phyloP scores from a whole-genome alignment of 1,139 yeast species.

The Saccharomycopsis hybrid region DNA sequence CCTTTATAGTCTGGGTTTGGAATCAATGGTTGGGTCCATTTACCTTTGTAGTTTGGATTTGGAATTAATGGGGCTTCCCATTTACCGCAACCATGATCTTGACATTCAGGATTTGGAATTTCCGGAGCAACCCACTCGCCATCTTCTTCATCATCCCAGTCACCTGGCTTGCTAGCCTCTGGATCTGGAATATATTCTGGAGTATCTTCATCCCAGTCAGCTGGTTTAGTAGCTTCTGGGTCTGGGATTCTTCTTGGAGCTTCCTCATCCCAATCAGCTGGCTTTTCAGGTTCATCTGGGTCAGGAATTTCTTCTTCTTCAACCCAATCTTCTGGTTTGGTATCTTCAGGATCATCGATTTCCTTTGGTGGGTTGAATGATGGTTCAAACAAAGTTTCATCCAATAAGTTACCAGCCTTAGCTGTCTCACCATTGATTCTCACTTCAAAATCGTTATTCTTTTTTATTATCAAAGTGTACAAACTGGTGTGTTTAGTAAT shows the following conservation, averaged over 20 bases:
- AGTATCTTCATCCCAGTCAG: slow-evolving; percentile 68
- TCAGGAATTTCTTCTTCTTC: slow-evolving; percentile 62
- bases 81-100: slow-evolving; percentile 65
- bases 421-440: slow-evolving; percentile 74
- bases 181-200: slow-evolving; percentile 60
- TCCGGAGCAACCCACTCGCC: slow-evolving; percentile 75
- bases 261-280: slow-evolving; percentile 76
- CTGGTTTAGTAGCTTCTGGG: slow-evolving; percentile 62
- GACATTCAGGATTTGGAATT: slow-evolving; percentile 69
- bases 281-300: slow-evolving; percentile 55
- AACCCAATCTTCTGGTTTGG: slow-evolving; percentile 77
- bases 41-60: slow-evolving; percentile 70
- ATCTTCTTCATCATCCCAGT: slow-evolving; percentile 85
- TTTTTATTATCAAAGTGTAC: slow-evolving; percentile 68
- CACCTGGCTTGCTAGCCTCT: slow-evolving; percentile 55
- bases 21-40: slow-evolving; percentile 65
- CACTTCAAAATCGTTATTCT: slow-evolving; percentile 65
- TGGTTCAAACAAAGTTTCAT: slow-evolving; percentile 50
- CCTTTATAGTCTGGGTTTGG: slow-evolving; percentile 76
- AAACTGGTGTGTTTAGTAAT: slow-evolving; percentile 49
- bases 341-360: slow-evolving; percentile 54
- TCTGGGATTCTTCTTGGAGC: slow-evolving; percentile 58
- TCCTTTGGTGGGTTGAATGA: slow-evolving; percentile 56
- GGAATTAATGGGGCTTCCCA: slow-evolving; percentile 59
- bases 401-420: slow-evolving; percentile 60